Base-by-base conservation (phyloP, 2,329 filamentous ascomycete species). In the Gyromitra esculenta region DNA sequence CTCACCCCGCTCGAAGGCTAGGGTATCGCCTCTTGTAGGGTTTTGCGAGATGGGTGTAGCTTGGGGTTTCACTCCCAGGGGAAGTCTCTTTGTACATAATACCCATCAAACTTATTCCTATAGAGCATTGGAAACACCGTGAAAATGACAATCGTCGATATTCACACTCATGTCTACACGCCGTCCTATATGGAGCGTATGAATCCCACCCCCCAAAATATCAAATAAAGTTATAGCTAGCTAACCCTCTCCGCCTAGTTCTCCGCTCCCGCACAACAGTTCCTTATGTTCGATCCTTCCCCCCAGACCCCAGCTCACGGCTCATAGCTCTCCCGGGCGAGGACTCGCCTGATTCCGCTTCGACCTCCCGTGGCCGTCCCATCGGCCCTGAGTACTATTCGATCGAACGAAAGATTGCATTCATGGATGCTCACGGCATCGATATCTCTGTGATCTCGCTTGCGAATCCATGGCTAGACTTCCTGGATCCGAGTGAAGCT, bases 381-480 rank as follows among this genome's bases (percentile, higher is more conserved):
- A 89, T 97, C 56, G 95, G 93, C 25, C 86, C 89, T 0, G 92
- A 94, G 81, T 97, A 95, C 86, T 92, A 91, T 78, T 92, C 93
- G 57, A 90, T 97, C 74, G 85, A 86, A 15, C 87, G 92, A 80
- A 97, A 97, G 82, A 87, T 97, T 13, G 87, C 89, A 63, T 97
- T 97, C 85, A 97, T 97, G 94, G 87, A 93, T 82, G 88, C 87
- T 15, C 94, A 97, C 84, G 85, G 85, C 68, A 97, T 97, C 82
- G 88, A 91, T 83, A 89, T 91, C 79, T 96, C 92, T 0, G 92
- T 97, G 65, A 89, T 97, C 78, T 96, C 92, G 0, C 89, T 97
- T 25, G 94, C 94, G 13, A 97, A 97, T 82, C 94, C 94, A 0
- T 97, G 94, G 94, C 87, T 97, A 1, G 94, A 97, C 84, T 97